A percentile compares a stretch with the other conserved stretches of the same genome.
These are phyloP conservation scores for Quercus glauca DNA, from an alignment of 306 rosid species.

Conservation along the genomic window DNA sequence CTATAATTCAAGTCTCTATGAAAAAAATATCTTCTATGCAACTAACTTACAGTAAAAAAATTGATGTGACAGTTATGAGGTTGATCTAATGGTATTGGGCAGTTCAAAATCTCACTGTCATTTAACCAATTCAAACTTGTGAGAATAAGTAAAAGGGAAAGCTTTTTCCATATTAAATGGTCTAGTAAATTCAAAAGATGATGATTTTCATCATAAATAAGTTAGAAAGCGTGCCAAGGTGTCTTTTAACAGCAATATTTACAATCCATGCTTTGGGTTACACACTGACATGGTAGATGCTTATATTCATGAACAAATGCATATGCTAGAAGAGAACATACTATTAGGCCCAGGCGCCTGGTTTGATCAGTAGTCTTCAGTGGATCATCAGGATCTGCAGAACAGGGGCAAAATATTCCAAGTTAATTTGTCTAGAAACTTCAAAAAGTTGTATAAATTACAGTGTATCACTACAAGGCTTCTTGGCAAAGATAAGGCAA, in stretches of 20 bases:
- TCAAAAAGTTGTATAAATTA: neutral
- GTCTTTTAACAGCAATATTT: neutral
- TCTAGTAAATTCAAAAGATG: neutral
- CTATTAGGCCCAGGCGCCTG: conserved; percentile 69
- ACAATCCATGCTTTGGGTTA: neutral
- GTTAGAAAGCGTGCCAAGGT: neutral
- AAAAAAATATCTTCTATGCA: neutral
- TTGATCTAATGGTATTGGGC: neutral
- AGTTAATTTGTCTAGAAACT: neutral
- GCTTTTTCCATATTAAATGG: neutral
- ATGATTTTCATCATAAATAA: neutral
- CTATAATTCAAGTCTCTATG: neutral
- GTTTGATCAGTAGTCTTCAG: conserved; percentile 82
- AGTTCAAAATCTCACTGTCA: neutral
- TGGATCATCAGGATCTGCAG: conserved; percentile 70
- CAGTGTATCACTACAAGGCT: neutral
- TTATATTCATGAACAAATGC: neutral
- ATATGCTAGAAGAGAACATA: conserved; percentile 32
- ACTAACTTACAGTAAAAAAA: neutral
- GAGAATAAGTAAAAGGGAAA: neutral
- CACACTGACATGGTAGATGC: neutral
- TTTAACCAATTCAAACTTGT: neutral
- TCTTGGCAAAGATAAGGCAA: neutral
- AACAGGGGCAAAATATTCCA: neutral
- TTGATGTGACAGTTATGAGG: neutral